Evolutionary conservation across 2,329 filamentous ascomycete species (phyloP).

Genomic region (Hypocrella siamensis): DNA sequence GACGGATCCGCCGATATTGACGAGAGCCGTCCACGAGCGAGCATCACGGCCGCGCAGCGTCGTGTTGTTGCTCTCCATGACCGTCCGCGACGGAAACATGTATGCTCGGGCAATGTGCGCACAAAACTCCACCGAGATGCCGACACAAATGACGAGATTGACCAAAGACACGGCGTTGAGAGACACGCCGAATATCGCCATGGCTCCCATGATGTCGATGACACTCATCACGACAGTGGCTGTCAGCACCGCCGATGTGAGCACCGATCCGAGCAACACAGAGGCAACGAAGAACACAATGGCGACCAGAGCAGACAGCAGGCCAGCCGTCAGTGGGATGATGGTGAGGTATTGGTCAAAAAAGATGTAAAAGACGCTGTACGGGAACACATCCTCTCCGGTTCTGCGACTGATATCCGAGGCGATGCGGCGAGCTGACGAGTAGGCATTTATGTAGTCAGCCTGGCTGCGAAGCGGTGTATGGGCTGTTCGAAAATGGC

Average conservation of each 20-base stretch:
- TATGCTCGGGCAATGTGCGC: constrained; percentile 93
- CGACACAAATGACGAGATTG: constrained; percentile 92
- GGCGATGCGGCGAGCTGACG: constrained; percentile 76
- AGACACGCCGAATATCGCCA: constrained; percentile 78
- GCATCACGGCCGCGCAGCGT: constrained; percentile 71
- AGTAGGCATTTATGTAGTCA: constrained; percentile 87
- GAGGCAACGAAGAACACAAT: constrained; percentile 75
- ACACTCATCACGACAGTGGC: constrained; percentile 86
- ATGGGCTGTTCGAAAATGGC: constrained; percentile 84
- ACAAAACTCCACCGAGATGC: constrained; percentile 94
- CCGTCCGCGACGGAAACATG: constrained; percentile 72
- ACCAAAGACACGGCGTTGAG: constrained; percentile 92
- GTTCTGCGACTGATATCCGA: constrained; percentile 56
- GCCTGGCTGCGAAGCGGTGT: constrained; percentile 73
- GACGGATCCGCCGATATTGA: constrained; percentile 87
- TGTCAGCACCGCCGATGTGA: constrained; percentile 70
- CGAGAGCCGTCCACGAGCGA: constrained; percentile 79
- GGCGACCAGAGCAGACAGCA: constrained; percentile 69
- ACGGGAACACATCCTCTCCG: constrained; percentile 77
- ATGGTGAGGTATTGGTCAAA: constrained; percentile 94
- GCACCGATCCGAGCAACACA: constrained; percentile 66
- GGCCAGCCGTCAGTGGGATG: constrained; percentile 58
- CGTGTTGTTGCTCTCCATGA: constrained; percentile 63
- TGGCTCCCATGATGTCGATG: constrained; percentile 84
- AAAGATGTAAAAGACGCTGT: constrained; percentile 97